A percentile compares a stretch with the other conserved stretches of the same genome.
Conservation (phyloP, 495 filamentous ascomycete genomes). For the Talaromyces adpressus region DNA sequence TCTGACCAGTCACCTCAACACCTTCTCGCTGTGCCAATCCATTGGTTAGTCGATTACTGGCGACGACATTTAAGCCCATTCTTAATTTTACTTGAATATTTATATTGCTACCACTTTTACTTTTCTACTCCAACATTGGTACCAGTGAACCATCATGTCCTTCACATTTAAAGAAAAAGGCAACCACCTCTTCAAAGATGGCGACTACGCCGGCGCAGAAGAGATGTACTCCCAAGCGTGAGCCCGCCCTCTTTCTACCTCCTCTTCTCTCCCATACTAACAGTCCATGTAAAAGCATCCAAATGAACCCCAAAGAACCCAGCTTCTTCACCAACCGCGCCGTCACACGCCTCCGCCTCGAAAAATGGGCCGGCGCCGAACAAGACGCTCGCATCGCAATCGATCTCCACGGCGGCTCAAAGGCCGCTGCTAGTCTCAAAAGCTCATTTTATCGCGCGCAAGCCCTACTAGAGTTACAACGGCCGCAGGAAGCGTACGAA, state of each 20-base stretch:
- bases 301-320: conserved; percentile 39
- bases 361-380: conserved; percentile 65
- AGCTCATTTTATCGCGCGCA: conserved; percentile 78
- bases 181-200: conserved; percentile 51
- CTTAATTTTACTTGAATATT: background rate
- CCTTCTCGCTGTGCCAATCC: background rate
- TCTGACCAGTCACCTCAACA: background rate
- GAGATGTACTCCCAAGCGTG: conserved; percentile 81
- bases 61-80: background rate
- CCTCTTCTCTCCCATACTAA: background rate
- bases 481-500: conserved; percentile 66
- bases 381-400: conserved; percentile 72
- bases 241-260: conserved; percentile 16
- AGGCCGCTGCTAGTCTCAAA: conserved; percentile 57
- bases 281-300: conserved; percentile 26
- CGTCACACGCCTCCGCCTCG: conserved; percentile 70
- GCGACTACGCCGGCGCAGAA: conserved; percentile 70
- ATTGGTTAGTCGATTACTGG: background rate
- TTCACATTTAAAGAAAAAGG: conserved; percentile 38
- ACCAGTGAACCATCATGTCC: conserved; percentile 21
- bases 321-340: conserved; percentile 77
- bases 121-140: background rate
- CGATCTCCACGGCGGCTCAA: conserved; percentile 46
- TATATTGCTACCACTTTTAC: background rate
- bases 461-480: conserved; percentile 66